Percentiles rank a stretch among this genome's conserved stretches.
These are phyloP conservation scores for Wickerhamomyces bisporus DNA, from an alignment of 805 yeast genomes.

Conservation along the genomic window DNA sequence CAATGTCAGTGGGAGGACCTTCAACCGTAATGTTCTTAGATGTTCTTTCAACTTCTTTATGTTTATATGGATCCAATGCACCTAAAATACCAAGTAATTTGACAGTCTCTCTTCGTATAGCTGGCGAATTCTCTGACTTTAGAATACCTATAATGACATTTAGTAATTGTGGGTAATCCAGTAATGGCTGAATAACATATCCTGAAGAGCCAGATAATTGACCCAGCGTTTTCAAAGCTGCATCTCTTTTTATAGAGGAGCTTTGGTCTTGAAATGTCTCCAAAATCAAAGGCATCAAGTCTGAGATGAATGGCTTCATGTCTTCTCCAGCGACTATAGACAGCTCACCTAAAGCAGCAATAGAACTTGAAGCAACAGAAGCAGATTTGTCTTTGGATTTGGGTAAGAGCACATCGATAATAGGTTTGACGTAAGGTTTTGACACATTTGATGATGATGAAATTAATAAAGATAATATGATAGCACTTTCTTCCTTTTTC, in stretches of 20 bases:
- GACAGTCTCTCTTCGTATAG: slow-evolving; percentile 82
- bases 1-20: slow-evolving; percentile 87
- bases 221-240: slow-evolving; percentile 83
- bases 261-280: slow-evolving; percentile 91
- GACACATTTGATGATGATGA: slow-evolving; percentile 77
- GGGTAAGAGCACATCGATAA: slow-evolving; percentile 78
- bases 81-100: slow-evolving; percentile 89
- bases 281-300: slow-evolving; percentile 80
- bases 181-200: slow-evolving; percentile 87
- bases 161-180: slow-evolving; percentile 86
- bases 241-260: slow-evolving; percentile 80
- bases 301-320: slow-evolving; percentile 62
- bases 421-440: slow-evolving; percentile 85
- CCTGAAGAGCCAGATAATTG: slow-evolving; percentile 89
- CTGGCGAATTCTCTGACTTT: slow-evolving; percentile 70
- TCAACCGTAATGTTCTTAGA: slow-evolving; percentile 51
- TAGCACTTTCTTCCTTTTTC: slow-evolving; percentile 83
- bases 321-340: slow-evolving; percentile 87
- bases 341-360: slow-evolving; percentile 83
- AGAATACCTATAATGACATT: slow-evolving; percentile 78
- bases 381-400: slow-evolving; percentile 68
- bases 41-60: slow-evolving; percentile 80
- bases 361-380: slow-evolving; percentile 81
- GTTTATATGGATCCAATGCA: slow-evolving; percentile 94
- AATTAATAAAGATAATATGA: slow-evolving; percentile 65